Conservation (phyloP, 257 asterid species). For the Gynochthodes officinalis region DNA sequence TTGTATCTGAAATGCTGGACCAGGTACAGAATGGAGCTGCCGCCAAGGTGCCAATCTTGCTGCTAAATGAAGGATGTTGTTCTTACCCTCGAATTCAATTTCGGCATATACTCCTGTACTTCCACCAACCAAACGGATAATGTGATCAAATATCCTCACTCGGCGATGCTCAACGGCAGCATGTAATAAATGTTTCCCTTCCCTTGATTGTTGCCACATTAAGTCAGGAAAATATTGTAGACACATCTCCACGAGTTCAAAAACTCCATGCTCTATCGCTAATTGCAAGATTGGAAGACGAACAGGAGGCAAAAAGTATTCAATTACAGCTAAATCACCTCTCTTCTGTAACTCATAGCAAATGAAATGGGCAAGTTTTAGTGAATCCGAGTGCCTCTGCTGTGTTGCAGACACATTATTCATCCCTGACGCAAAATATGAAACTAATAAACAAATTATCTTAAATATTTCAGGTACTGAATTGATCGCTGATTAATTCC, state of each 20-base stretch:
- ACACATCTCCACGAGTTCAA: background rate
- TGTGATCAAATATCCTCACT: background rate
- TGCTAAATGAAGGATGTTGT: too few species aligned
- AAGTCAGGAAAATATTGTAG: background rate
- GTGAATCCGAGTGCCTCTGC: background rate
- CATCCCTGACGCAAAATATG: too few species aligned
- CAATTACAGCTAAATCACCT: fast-evolving
- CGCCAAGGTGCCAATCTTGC: constrained; percentile 3
- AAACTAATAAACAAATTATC: too few species aligned
- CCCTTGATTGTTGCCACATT: background rate
- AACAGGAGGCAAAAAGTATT: background rate
- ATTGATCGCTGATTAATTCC: too few species aligned
- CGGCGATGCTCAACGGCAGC: background rate
- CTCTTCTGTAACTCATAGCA: background rate
- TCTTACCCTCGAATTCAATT: too few species aligned
- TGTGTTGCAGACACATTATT: background rate
- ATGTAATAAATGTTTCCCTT: background rate
- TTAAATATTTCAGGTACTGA: too few species aligned
- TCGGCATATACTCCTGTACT: too few species aligned
- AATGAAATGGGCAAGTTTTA: background rate
- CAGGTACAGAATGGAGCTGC: background rate
- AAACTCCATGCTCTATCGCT: background rate
- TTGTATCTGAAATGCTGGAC: constrained; percentile 10
- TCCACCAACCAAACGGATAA: too few species aligned
- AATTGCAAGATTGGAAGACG: background rate